Evolutionary conservation across 805 yeast species (phyloP).

Genomic region (Schizosaccharomyces lindneri): DNA sequence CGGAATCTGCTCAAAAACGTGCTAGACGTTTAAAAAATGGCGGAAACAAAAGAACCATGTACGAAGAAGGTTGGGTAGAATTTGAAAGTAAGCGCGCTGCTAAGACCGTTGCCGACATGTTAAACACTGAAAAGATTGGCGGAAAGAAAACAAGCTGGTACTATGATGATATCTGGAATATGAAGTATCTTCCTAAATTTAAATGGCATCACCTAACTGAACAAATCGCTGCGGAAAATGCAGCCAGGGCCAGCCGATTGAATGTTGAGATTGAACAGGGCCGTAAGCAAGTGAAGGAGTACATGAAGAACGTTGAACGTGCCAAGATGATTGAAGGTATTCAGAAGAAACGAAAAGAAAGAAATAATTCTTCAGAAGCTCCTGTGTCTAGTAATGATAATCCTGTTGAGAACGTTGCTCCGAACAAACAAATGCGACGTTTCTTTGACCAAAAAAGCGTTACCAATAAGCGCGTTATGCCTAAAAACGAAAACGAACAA

Average conservation of each 20-base stretch:
- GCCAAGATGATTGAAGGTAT: constrained; percentile 60
- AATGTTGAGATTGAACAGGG: constrained; percentile 79
- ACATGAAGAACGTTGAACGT: constrained; percentile 59
- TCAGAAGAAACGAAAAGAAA: constrained; percentile 22
- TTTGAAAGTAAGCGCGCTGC: constrained; percentile 66
- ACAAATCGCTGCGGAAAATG: constrained; percentile 76
- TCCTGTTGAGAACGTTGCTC: constrained; percentile 6
- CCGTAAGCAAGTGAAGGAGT: constrained; percentile 60
- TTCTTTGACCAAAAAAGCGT: constrained; percentile 49
- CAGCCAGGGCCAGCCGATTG: constrained; percentile 63
- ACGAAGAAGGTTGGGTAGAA: constrained; percentile 87
- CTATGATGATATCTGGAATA: constrained; percentile 80
- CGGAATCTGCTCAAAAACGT: constrained; percentile 47
- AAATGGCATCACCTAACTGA: constrained; percentile 89
- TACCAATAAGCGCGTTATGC: constrained; percentile 11
- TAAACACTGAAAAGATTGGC: constrained; percentile 65
- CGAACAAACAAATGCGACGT: constrained; percentile 22
- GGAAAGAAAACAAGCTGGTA: constrained; percentile 80
- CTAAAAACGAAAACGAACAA: neutral
- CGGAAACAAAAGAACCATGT: constrained; percentile 72
- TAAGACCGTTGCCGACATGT: constrained; percentile 57
- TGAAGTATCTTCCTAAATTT: constrained; percentile 72
- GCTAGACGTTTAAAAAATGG: constrained; percentile 56
- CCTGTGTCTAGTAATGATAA: constrained; percentile 1
- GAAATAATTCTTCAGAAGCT: constrained; percentile 11